Percentiles rank a stretch among this genome's conserved stretches.
These are phyloP conservation scores for Yamadazyma aaseri DNA, from an alignment of 1,139 yeast species.

Conservation along the genomic window DNA sequence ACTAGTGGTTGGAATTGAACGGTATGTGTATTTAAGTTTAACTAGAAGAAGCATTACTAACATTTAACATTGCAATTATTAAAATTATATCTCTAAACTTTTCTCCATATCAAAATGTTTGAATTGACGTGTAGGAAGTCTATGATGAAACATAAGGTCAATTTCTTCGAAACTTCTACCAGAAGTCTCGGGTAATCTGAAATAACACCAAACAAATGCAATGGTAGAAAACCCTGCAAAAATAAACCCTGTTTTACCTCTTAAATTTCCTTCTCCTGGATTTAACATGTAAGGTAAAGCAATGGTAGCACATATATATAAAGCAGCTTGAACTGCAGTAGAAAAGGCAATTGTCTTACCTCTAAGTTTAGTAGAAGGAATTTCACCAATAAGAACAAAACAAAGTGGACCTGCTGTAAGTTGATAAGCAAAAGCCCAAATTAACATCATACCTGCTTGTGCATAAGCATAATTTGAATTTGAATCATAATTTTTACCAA, in stretches of 20 bases:
- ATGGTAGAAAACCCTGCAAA: conserved; percentile 34
- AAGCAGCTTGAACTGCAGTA: conserved; percentile 18
- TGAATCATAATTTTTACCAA: conserved; percentile 10
- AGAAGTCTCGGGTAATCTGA: conserved; percentile 22
- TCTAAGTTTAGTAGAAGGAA: conserved; percentile 21
- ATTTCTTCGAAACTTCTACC: conserved; percentile 22
- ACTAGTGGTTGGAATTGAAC: conserved; percentile 9
- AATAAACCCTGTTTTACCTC: conserved; percentile 22
- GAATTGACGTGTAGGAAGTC: conserved; percentile 13
- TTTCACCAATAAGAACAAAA: conserved; percentile 20
- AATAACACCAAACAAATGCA: conserved; percentile 19
- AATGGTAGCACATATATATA: conserved; percentile 15
- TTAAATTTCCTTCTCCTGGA: conserved; percentile 19
- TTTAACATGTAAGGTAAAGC: conserved; percentile 22
- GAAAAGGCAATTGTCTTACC: conserved; percentile 22
- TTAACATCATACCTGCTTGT: conserved; percentile 17
- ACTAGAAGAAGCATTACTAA: too few relatives aligned
- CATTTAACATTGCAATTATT: too few relatives aligned
- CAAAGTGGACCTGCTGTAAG: conserved; percentile 22
- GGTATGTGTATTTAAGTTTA: too few relatives aligned
- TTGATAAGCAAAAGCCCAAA: conserved; percentile 13
- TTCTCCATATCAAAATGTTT: background rate
- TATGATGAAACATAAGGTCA: conserved; percentile 18
- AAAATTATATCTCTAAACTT: too few relatives aligned
- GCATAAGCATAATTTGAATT: conserved; percentile 17